Evolutionary conservation across 148 eudicot species (phyloP), one percentile per base, ranked within the genome.

Genomic region (Silene uniflora): DNA sequence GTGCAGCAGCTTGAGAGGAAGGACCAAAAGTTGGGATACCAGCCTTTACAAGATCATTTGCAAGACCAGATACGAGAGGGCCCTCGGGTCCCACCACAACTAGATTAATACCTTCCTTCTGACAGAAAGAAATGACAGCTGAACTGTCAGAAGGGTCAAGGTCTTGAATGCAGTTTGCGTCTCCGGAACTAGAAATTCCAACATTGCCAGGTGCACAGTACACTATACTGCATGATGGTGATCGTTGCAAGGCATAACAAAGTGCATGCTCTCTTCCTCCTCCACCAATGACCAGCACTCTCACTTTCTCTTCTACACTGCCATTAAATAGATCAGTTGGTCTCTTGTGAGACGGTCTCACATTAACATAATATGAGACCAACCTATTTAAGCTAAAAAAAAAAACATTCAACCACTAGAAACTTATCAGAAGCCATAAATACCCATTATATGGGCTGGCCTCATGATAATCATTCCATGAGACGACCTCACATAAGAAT

Each of bases 181-280:
- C 95, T 23, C 90, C 91, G 22, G 96, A 85, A 69, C 82, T 84
- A 27, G 95, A 83, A 79, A 94, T 94, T 10, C 98, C 98, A 80
- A 90, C 88, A 85, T 94, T 94, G 21, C 98, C 98, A 17, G 96
- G 98, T 29, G 97, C 91, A 81, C 98, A 94, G 73, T 87, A 88
- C 46, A 93, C 84, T 14, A 83, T 67, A 71, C 84, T 83, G 79
- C 90, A 88, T 14, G 97, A 88, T 3, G 89, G 91, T 59, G 98
- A 91, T 72, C 89, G 81, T 78, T 81, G 82, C 80, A 94, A 86
- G 69, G 93, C 93, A 82, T 94, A 74, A 80, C 97, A 91, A 74
- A 94, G 90, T 12, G 98, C 91, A 78, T 94, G 98, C 77, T 94
- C 98, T 83, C 98, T 90, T 75, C 98, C 98, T 39, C 98, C 98